Percentiles rank a stretch among this genome's conserved stretches.
Evolutionary conservation across 2,329 filamentous ascomycete genomes (phyloP).

Genomic region (Nigrospora oryzae): DNA sequence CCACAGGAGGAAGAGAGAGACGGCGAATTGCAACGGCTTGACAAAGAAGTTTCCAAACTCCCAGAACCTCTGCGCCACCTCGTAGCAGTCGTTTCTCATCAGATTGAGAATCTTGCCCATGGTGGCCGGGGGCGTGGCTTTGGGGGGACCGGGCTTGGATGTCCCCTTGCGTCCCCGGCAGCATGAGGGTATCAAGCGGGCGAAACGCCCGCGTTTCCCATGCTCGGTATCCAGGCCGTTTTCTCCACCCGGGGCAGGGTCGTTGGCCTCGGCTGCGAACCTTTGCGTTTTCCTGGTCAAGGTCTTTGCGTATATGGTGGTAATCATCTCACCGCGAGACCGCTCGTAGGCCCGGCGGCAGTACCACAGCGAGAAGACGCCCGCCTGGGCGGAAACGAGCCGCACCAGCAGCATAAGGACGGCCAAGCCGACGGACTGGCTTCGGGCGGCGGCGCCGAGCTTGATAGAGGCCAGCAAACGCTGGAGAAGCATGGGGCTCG

Average conservation of each 20-base stretch:
- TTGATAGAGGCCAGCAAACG: slow-evolving; percentile 60
- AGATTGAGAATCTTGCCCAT: slow-evolving; percentile 89
- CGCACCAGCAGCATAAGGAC: slow-evolving; percentile 51
- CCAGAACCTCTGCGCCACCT: slow-evolving; percentile 80
- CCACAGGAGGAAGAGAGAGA: slow-evolving; percentile 69
- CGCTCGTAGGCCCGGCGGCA: slow-evolving; percentile 77
- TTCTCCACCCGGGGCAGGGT: slow-evolving; percentile 8
- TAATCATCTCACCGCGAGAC: slow-evolving; percentile 77
- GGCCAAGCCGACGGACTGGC: slow-evolving; percentile 58
- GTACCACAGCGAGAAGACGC: slow-evolving; percentile 70
- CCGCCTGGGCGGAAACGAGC: slow-evolving; percentile 54
- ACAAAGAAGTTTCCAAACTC: slow-evolving; percentile 71
- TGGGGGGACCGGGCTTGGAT: slow-evolving; percentile 13
- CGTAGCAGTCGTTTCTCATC: slow-evolving; percentile 74
- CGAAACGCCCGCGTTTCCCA: slow-evolving; percentile 14
- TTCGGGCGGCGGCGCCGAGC: slow-evolving; percentile 30
- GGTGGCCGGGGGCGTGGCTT: slow-evolving; percentile 53
- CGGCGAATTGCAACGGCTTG: slow-evolving; percentile 66
- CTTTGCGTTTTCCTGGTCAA: slow-evolving; percentile 52
- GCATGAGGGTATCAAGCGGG: slow-evolving; percentile 14
- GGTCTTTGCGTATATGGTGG: slow-evolving; percentile 75
- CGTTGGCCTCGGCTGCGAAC: slow-evolving; percentile 22
- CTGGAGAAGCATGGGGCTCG: slow-evolving; percentile 63
- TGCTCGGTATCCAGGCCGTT: slow-evolving; percentile 10
- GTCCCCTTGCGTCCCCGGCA: slow-evolving; percentile 13